These are phyloP conservation scores for Iberis pinnata DNA, from an alignment of 345 rosid species.

Conservation along the genomic window DNA sequence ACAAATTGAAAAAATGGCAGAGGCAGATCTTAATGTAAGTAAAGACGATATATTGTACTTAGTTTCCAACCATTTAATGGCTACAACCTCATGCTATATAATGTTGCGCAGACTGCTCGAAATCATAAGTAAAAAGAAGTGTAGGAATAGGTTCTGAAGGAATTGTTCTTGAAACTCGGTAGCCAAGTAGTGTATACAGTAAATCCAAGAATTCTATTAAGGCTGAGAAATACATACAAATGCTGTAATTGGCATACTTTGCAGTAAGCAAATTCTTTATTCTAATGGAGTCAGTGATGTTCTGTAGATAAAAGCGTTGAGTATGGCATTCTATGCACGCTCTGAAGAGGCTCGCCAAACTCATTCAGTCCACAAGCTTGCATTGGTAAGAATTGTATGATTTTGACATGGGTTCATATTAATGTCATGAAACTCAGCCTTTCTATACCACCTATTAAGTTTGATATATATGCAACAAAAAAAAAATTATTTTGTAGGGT, in stretches of 20 bases:
- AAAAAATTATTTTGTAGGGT: constrained; percentile 43
- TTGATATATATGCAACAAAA: background rate
- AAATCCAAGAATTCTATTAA: constrained; percentile 5
- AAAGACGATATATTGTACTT: background rate
- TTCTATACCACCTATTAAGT: constrained; percentile 12
- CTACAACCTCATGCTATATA: constrained; percentile 4
- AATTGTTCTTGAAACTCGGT: background rate
- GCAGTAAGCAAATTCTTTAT: background rate
- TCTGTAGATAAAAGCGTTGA: constrained; percentile 68
- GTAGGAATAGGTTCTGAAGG: background rate
- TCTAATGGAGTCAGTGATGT: background rate
- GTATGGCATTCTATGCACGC: constrained; percentile 93
- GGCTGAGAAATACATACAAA: constrained; percentile 4
- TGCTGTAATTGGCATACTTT: background rate
- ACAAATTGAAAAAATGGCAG: constrained; percentile 77
- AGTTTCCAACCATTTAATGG: background rate
- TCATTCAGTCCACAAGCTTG: constrained; percentile 92
- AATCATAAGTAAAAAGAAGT: constrained; percentile 4
- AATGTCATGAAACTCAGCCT: background rate
- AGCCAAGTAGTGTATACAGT: too few species aligned
- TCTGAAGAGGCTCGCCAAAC: constrained; percentile 88
- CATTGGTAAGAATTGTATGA: constrained; percentile 48
- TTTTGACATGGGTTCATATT: background rate
- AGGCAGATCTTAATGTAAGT: constrained; percentile 86
- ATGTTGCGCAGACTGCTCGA: constrained; percentile 1